phyloP scores from a whole-genome alignment of 208 protist species.

The Leishmania aethiopica region DNA sequence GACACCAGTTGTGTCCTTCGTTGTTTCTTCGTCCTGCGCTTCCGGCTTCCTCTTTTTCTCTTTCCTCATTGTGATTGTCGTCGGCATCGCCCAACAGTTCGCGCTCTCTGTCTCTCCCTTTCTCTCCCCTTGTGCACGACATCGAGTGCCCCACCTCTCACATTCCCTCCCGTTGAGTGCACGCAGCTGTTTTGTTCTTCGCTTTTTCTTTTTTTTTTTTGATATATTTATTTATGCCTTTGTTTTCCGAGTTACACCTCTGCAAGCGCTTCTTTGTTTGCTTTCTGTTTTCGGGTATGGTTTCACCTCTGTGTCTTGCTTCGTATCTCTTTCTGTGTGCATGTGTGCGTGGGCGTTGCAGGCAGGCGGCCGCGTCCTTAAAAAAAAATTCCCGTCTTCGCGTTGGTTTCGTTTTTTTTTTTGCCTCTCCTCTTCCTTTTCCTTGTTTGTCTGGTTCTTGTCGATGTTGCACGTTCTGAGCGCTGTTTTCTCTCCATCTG shows the following conservation, averaged over 20 bases:
- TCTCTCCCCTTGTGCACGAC: neutral
- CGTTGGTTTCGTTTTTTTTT: neutral
- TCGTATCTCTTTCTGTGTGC: neutral
- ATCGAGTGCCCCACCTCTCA: neutral
- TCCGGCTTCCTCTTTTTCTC: neutral
- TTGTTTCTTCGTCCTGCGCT: neutral
- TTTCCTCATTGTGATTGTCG: neutral
- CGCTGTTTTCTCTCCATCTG: neutral
- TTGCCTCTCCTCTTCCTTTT: neutral
- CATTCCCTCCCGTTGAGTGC: neutral
- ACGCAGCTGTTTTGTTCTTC: neutral
- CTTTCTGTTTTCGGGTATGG: constrained; percentile 10
- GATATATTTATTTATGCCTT: too few species aligned
- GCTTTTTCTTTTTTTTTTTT: neutral
- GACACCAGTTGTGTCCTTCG: neutral
- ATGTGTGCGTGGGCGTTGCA: neutral
- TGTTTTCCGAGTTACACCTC: neutral
- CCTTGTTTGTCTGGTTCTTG: neutral
- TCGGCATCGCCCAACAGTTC: neutral
- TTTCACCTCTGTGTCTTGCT: neutral
- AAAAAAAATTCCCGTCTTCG: constrained; percentile 4
- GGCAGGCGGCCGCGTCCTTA: neutral
- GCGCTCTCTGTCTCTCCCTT: neutral
- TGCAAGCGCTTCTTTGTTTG: constrained; percentile 1
- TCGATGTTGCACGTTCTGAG: neutral